These are phyloP conservation scores for Hysterangium stoloniferum DNA, from an alignment of 768 basidiomycete genomes.

Conservation along the genomic window DNA sequence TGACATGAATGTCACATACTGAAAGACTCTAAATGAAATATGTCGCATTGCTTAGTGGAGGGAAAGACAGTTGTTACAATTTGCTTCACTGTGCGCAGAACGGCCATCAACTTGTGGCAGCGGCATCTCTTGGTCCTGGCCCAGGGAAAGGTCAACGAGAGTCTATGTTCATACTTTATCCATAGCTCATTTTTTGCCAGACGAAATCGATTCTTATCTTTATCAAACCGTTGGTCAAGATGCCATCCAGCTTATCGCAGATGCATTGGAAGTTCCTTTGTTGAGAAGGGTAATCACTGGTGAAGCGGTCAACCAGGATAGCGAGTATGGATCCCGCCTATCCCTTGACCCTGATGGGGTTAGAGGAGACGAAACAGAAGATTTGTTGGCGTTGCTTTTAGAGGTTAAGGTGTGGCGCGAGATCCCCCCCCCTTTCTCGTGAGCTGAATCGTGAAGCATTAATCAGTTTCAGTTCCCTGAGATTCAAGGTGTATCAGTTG, in stretches of 20 bases:
- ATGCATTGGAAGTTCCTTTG: slow-evolving; percentile 79
- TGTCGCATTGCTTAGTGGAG: slow-evolving; percentile 90
- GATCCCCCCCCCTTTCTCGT: background rate
- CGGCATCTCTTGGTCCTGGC: slow-evolving; percentile 81
- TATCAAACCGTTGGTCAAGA: slow-evolving; percentile 99
- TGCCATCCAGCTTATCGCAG: slow-evolving; percentile 79
- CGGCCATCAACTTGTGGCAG: slow-evolving; percentile 80
- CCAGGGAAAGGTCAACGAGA: slow-evolving; percentile 68
- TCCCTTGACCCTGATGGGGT: slow-evolving; percentile 41
- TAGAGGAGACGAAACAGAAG: slow-evolving; percentile 92
- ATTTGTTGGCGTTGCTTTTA: slow-evolving; percentile 65
- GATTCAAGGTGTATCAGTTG: slow-evolving; percentile 81
- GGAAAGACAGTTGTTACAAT: slow-evolving; percentile 97
- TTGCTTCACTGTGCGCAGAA: slow-evolving; percentile 81
- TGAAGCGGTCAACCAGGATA: slow-evolving; percentile 66
- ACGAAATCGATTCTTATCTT: slow-evolving; percentile 97
- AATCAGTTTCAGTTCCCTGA: slow-evolving; percentile 67
- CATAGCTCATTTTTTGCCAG: slow-evolving; percentile 36
- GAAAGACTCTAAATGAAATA: slow-evolving; percentile 62
- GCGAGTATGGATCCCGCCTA: slow-evolving; percentile 75
- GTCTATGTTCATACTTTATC: slow-evolving; percentile 14
- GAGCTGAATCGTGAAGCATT: slow-evolving; percentile 4
- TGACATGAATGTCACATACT: background rate
- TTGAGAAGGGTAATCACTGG: slow-evolving; percentile 79
- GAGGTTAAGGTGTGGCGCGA: slow-evolving; percentile 61